These are phyloP conservation scores for Cyathus striatus DNA, from an alignment of 768 basidiomycete genomes.

Conservation along the genomic window DNA sequence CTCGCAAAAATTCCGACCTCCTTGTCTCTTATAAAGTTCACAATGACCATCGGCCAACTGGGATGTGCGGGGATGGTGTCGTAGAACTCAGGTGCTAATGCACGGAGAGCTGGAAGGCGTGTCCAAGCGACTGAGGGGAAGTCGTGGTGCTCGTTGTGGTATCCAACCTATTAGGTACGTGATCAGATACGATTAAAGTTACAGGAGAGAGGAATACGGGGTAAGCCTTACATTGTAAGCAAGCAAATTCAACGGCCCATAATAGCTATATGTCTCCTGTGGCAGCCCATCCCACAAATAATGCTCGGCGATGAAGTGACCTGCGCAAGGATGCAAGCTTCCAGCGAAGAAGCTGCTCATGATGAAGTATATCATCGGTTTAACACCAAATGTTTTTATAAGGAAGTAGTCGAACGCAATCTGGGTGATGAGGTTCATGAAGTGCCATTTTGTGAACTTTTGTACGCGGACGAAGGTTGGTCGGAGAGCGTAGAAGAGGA, in stretches of 20 bases:
- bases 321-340: constrained; percentile 91
- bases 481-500: constrained; percentile 95
- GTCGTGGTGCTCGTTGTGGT: constrained; percentile 99
- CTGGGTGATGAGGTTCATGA: constrained; percentile 68
- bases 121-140: constrained; percentile 98
- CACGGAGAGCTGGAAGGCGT: constrained; percentile 74
- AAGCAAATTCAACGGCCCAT: constrained; percentile 83
- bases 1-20: constrained; percentile 87
- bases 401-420: constrained; percentile 70
- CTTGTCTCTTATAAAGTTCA: constrained; percentile 89
- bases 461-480: constrained; percentile 90
- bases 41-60: constrained; percentile 91
- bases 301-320: constrained; percentile 97
- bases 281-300: constrained; percentile 89
- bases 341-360: constrained; percentile 95
- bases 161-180: constrained; percentile 68
- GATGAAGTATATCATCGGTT: constrained; percentile 74
- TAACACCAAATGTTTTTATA: constrained; percentile 34
- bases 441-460: constrained; percentile 77
- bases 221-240: constrained; percentile 78
- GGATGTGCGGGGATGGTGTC: constrained; percentile 82
- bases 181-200: constrained; percentile 4
- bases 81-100: constrained; percentile 89
- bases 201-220: background rate
- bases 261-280: constrained; percentile 97